These are phyloP conservation scores for Sclerotinia subarctica DNA, from an alignment of 2,329 filamentous ascomycete species.

Conservation along the genomic window DNA sequence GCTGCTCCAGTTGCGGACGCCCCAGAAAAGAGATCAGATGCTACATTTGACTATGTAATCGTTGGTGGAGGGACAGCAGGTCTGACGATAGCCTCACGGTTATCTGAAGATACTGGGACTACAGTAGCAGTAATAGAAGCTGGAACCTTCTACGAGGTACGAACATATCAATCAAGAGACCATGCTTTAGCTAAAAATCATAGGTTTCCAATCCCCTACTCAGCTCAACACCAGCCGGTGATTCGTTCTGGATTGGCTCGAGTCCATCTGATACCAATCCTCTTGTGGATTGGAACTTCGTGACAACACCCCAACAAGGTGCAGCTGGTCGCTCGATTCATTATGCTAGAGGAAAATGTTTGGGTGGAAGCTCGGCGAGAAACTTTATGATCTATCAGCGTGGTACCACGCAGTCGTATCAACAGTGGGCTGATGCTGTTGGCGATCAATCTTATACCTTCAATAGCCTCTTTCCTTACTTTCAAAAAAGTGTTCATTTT, in stretches of 20 bases:
- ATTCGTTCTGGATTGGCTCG: conserved; percentile 10
- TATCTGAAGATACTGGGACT: conserved; percentile 57
- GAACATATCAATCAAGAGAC: neutral
- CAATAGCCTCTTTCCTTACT: conserved; percentile 45
- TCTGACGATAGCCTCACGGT: conserved; percentile 42
- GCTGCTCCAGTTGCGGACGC: neutral
- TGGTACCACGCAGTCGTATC: conserved; percentile 27
- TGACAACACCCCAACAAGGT: conserved; percentile 2
- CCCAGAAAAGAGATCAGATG: neutral
- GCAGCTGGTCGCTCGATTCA: conserved; percentile 15
- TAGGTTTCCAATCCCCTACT: neutral
- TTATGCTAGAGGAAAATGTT: conserved; percentile 38
- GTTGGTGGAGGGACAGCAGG: conserved; percentile 47
- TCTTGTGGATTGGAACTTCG: conserved; percentile 5
- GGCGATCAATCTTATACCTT: conserved; percentile 46
- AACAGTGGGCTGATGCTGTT: conserved; percentile 44
- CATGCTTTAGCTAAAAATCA: neutral
- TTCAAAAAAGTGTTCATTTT: conserved; percentile 37
- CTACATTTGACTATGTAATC: conserved; percentile 43
- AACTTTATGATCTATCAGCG: conserved; percentile 38
- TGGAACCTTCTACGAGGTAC: conserved; percentile 16
- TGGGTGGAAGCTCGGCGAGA: conserved; percentile 40
- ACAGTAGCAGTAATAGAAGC: conserved; percentile 28
- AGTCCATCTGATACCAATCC: conserved; percentile 1
- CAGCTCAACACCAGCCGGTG: conserved; percentile 8